Evolutionary conservation across 164 flowering plant genomes (phyloP).

Genomic region (Macadamia tetraphylla): DNA sequence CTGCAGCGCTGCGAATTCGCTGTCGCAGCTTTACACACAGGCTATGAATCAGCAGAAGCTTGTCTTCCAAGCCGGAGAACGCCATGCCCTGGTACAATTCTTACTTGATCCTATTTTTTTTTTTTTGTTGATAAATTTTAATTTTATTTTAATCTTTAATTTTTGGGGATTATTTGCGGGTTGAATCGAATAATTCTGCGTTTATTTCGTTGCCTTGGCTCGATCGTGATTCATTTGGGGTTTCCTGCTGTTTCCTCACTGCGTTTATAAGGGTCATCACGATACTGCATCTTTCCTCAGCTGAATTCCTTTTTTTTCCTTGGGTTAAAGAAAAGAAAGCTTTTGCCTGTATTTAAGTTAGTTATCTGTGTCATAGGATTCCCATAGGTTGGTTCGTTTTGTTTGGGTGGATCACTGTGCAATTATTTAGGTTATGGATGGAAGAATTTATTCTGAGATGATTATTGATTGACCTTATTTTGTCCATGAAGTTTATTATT

Average conservation of each 20-base stretch:
- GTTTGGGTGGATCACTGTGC: neutral
- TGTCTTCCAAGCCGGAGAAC: constrained; percentile 77
- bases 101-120: neutral
- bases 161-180: neutral
- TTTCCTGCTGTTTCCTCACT: too few species aligned
- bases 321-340: neutral
- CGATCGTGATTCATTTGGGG: too few species aligned
- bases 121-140: too few species aligned
- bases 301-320: neutral
- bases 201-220: neutral
- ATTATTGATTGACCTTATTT: too few species aligned
- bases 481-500: too few species aligned
- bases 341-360: too few species aligned
- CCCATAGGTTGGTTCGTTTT: neutral
- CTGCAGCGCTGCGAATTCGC: constrained; percentile 72
- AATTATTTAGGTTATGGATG: too few species aligned
- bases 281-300: too few species aligned
- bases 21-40: constrained; percentile 79
- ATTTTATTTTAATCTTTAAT: neutral
- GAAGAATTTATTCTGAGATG: too few species aligned
- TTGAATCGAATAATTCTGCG: neutral
- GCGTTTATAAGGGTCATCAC: too few species aligned
- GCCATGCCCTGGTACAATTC: constrained; percentile 49
- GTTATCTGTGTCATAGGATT: neutral
- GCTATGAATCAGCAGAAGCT: constrained; percentile 72